These are phyloP conservation scores for Phytophthora sansomeana DNA, from an alignment of 352 stramenopile genomes.

Conservation along the genomic window DNA sequence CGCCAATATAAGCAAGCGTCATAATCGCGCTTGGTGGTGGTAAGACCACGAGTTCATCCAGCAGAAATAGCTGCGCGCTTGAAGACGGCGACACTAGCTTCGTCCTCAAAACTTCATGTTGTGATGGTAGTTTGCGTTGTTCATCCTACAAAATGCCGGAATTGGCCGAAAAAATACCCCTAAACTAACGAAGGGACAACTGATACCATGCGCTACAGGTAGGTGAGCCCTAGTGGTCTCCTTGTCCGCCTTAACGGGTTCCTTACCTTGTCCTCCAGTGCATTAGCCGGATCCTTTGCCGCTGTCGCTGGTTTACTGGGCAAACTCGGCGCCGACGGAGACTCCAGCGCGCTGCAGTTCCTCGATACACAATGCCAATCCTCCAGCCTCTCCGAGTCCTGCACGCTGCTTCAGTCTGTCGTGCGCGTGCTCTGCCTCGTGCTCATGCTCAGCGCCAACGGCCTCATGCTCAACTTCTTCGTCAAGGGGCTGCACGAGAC, in stretches of 20 bases:
- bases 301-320: slow-evolving; percentile 62
- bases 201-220: slow-evolving; percentile 22
- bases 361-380: slow-evolving; percentile 34
- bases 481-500: slow-evolving; percentile 85
- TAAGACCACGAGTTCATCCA: slow-evolving; percentile 24
- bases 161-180: too few relatives aligned
- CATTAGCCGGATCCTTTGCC: slow-evolving; percentile 63
- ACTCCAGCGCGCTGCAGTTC: slow-evolving; percentile 37
- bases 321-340: slow-evolving; percentile 60
- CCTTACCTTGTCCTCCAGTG: slow-evolving; percentile 37
- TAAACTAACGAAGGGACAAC: too few relatives aligned
- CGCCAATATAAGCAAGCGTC: slow-evolving; percentile 9
- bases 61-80: slow-evolving; percentile 20
- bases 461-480: slow-evolving; percentile 84
- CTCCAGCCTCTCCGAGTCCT: slow-evolving; percentile 21
- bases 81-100: neutral
- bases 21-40: slow-evolving; percentile 6
- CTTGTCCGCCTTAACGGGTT: neutral
- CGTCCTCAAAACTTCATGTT: neutral
- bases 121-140: too few relatives aligned
- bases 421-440: slow-evolving; percentile 62
- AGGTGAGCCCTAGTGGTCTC: neutral
- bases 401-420: slow-evolving; percentile 22
- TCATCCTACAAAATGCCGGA: too few relatives aligned
- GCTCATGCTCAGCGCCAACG: slow-evolving; percentile 79